Base-by-base conservation (phyloP, 2,329 filamentous ascomycete species). In the Pezicula carpinea region DNA sequence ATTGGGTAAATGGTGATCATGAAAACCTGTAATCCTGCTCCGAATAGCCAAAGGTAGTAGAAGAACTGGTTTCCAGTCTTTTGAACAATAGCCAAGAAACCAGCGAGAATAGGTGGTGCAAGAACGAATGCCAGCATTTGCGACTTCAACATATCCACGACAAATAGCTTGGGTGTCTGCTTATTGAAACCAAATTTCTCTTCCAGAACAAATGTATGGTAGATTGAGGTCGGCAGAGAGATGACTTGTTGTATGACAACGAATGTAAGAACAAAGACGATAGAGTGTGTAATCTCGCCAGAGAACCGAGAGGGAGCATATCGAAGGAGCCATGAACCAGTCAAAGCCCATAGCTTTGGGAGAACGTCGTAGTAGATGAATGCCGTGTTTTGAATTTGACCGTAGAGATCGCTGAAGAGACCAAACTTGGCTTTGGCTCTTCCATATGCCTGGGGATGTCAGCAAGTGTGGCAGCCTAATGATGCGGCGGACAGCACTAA, bases 111-210 rank as follows among this genome's bases (percentile, higher is more conserved):
- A 1, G 95, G 93, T 43, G 89, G 83, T 51, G 89, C 86, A 49
- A 99, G 78, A 40, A 81, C 82, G 56, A 95, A 76, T 43, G 84
- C 82, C 49, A 99, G 79, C 58, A 88, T 76, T 67, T 96, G 90
- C 26, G 85, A 83, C 77, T 99, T 99, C 72, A 97, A 67, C 72
- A 96, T 83, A 66, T 99, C 93, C 59, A 81, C 87, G 44, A 96
- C 65, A 76, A 92, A 99, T 23, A 97, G 76, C 67, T 83, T 83
- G 46, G 89, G 73, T 0, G 93, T 97, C 76, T 96, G 90, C 74
- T 99, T 99, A 71, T 99, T 99, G 80, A 99, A 99, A 42, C 93
- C 93, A 60, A 95, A 99, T 65, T 89, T 87, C 71, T 96, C 91
- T 69, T 99, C 93, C 47, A 99, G 76, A 40, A 97, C 88, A 63